Conservation (phyloP, 495 filamentous ascomycete species). For the Penicillium soppii region DNA sequence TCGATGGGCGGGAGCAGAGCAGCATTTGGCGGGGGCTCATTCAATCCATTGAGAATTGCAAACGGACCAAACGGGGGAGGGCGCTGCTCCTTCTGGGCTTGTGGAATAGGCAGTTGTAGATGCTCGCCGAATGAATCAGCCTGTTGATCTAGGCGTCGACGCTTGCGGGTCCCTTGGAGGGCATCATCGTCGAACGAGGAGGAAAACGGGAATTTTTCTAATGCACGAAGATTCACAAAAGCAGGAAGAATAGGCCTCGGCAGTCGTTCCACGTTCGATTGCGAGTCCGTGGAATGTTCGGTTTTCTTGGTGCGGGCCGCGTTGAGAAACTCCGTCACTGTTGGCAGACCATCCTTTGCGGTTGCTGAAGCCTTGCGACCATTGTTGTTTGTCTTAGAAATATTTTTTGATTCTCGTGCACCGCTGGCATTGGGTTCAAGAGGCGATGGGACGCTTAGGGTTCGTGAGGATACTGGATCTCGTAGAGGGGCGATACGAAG, state of each 20-base stretch:
- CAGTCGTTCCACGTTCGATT: slow-evolving; percentile 34
- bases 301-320: slow-evolving; percentile 36
- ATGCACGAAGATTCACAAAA: slow-evolving; percentile 47
- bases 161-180: slow-evolving; percentile 37
- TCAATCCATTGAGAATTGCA: slow-evolving; percentile 71
- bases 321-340: slow-evolving; percentile 35
- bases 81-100: slow-evolving; percentile 46
- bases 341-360: slow-evolving; percentile 26
- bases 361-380: slow-evolving; percentile 28
- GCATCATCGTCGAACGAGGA: slow-evolving; percentile 43
- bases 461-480: slow-evolving; percentile 45
- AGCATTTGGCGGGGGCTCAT: slow-evolving; percentile 73
- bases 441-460: slow-evolving; percentile 42
- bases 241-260: slow-evolving; percentile 46
- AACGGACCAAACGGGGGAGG: slow-evolving; percentile 51
- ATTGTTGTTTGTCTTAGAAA: slow-evolving; percentile 33
- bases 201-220: slow-evolving; percentile 46
- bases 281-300: slow-evolving; percentile 29
- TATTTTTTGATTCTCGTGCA: slow-evolving; percentile 29
- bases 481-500: slow-evolving; percentile 52
- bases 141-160: slow-evolving; percentile 41
- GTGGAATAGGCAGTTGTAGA: slow-evolving; percentile 50
- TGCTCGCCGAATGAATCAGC: slow-evolving; percentile 49
- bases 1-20: slow-evolving; percentile 72
- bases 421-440: slow-evolving; percentile 48